phyloP scores from a whole-genome alignment of 352 stramenopile genomes.

The Pythium dissimile region DNA sequence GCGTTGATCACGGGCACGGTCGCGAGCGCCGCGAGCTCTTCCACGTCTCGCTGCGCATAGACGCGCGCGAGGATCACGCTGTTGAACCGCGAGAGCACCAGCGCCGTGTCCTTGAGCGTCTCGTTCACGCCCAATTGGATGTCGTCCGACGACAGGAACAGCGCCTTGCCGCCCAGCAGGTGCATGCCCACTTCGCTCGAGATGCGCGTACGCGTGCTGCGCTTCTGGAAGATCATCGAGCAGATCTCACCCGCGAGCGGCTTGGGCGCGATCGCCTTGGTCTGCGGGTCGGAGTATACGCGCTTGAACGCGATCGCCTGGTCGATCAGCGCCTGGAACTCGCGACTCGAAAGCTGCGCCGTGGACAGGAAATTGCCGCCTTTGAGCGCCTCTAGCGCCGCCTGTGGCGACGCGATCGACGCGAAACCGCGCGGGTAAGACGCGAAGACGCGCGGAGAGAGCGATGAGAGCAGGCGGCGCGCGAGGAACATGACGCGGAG shows the following conservation, averaged over 20 bases:
- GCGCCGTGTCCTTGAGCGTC: slow-evolving; percentile 89
- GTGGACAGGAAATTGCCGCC: slow-evolving; percentile 76
- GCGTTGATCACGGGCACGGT: slow-evolving; percentile 98
- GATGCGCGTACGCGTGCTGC: slow-evolving; percentile 90
- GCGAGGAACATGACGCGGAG: not conserved
- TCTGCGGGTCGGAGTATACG: slow-evolving; percentile 52
- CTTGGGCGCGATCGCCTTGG: slow-evolving; percentile 55
- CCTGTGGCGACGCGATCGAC: not conserved
- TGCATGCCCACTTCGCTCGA: slow-evolving; percentile 96
- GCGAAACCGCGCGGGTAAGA: slow-evolving; percentile 2
- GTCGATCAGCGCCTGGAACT: slow-evolving; percentile 59
- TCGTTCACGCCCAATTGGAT: slow-evolving; percentile 99
- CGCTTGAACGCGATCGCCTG: slow-evolving; percentile 71
- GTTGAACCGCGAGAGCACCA: slow-evolving; percentile 94
- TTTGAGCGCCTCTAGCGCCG: slow-evolving; percentile 40
- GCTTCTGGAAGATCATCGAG: slow-evolving; percentile 95
- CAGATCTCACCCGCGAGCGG: slow-evolving; percentile 74
- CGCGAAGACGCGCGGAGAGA: not conserved
- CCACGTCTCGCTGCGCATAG: slow-evolving; percentile 87
- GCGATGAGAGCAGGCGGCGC: not conserved
- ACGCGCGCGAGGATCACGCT: slow-evolving; percentile 96
- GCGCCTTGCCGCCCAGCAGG: slow-evolving; percentile 93
- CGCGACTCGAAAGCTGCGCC: slow-evolving; percentile 45
- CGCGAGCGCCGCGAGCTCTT: slow-evolving; percentile 87
- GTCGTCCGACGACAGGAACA: slow-evolving; percentile 97